Base-by-base conservation (phyloP, 2,329 filamentous ascomycete genomes). In the Lasiodiplodia sp. region DNA sequence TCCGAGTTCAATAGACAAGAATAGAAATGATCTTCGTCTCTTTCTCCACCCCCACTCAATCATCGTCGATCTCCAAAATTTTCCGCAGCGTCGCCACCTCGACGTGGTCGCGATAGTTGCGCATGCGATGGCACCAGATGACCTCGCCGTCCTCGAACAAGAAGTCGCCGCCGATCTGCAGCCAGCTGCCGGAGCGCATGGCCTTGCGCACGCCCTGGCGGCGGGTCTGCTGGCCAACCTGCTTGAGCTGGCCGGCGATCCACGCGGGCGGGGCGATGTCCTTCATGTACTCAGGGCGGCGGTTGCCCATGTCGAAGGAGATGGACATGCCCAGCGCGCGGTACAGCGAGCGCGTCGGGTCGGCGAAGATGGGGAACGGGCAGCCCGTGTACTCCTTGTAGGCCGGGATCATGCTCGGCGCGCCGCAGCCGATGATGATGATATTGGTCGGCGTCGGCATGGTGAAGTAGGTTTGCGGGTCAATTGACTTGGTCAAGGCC, bases 311-410 rank as follows among this genome's bases (percentile, higher is more conserved):
- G 2, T 81, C 82, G 31, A 89, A 80, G 1, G 88, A 89, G 70
- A 84, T 85, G 11, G 84, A 80, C 89, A 93, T 91, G 68, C 86
- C 89, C 1, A 93, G 84, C 62, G 85, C 83, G 31, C 84, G 77
- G 78, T 92, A 92, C 7, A 93, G 82, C n/a, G 82, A 82, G 12
- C 85, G 81, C 2, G 85, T 87, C 0, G 90, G 90, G 75, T 93
- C 90, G 18, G 89, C 86, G 79, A 91, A 93, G 66, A 93, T 85
- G 16, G 88, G 87, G 79, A 88, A 93, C 2, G 85, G 83, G 73
- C 88, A 91, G 21, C 77, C 77, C 0, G 89, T 89, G 68, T 85
- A 82, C 16, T 82, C 75, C 34, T 82, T 81, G 79, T 93, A 92
- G 77, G 85, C 83, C 69, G 86, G 80, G 73, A 93, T 92, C 37